A percentile compares a stretch with the other conserved stretches of the same genome.
Conservation (phyloP, 2,329 filamentous ascomycete genomes). For the Phialemonium atrogriseum region DNA sequence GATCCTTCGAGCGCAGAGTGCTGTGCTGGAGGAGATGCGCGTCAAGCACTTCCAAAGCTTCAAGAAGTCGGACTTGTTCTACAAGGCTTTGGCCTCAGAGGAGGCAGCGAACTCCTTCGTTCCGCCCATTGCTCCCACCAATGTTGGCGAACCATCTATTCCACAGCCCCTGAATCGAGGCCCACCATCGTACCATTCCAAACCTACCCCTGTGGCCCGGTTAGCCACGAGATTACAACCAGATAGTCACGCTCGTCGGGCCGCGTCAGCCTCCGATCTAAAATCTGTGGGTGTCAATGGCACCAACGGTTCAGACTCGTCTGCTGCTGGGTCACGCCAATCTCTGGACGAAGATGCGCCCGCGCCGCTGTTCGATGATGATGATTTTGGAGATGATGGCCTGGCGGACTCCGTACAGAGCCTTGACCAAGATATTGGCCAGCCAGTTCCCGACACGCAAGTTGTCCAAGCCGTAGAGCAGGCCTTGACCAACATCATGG, state of each 20-base stretch:
- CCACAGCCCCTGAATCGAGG: conserved; percentile 20
- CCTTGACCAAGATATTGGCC: conserved; percentile 62
- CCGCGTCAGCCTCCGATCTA: conserved; percentile 41
- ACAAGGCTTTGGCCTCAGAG: conserved; percentile 89
- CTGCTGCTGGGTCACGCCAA: conserved; percentile 43
- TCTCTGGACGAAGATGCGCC: conserved; percentile 59
- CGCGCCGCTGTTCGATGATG: conserved; percentile 69
- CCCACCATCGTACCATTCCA: conserved; percentile 31
- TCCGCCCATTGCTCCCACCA: conserved; percentile 18
- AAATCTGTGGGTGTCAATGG: conserved; percentile 27
- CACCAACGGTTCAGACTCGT: conserved; percentile 28
- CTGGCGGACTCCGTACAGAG: conserved; percentile 68
- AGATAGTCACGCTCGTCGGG: conserved; percentile 24
- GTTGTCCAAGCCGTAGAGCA: conserved; percentile 91
- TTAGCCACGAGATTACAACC: conserved; percentile 29
- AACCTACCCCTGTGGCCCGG: conserved; percentile 34
- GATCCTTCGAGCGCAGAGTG: conserved; percentile 73
- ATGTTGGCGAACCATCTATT: conserved; percentile 20
- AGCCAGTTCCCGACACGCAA: conserved; percentile 58
- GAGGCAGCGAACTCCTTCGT: conserved; percentile 45
- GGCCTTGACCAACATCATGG: conserved; percentile 87
- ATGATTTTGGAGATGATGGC: conserved; percentile 64
- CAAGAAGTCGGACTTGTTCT: conserved; percentile 88
- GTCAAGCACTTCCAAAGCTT: conserved; percentile 74
- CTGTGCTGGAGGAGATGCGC: conserved; percentile 77